A percentile compares a stretch with the other conserved stretches of the same genome.
phyloP scores from a whole-genome alignment of 257 asterid species.

The Verbascum thapsus region DNA sequence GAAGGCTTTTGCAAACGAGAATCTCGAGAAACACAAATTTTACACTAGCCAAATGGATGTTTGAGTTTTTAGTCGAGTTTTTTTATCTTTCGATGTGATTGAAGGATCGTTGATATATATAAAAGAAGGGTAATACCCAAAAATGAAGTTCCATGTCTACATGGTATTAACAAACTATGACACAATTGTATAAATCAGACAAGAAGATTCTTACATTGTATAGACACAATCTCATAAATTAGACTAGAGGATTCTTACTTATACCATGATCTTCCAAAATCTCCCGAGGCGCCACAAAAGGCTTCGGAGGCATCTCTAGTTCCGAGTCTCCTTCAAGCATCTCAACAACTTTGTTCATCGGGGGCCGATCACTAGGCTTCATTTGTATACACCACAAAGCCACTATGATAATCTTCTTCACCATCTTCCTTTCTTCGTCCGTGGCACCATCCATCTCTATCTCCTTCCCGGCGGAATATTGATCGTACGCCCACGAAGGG shows the following conservation, averaged over 20 bases:
- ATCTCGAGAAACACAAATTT: not conserved
- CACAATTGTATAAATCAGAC: too few relatives aligned
- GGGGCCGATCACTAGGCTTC: conserved; percentile 55
- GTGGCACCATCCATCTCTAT: conserved; percentile 35
- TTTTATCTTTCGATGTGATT: not conserved
- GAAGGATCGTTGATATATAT: too few relatives aligned
- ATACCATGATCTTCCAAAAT: conserved; percentile 32
- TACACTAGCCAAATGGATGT: too few relatives aligned
- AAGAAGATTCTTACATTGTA: not conserved
- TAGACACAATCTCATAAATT: not conserved
- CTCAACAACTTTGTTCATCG: conserved; percentile 47
- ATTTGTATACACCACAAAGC: conserved; percentile 57
- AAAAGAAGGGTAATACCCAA: too few relatives aligned
- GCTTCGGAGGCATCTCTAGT: conserved; percentile 49
- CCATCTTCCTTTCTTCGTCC: conserved; percentile 38
- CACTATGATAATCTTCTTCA: conserved; percentile 42
- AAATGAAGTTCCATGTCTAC: too few relatives aligned
- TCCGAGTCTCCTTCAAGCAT: conserved; percentile 49
- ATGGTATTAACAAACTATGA: too few relatives aligned
- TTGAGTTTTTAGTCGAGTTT: too few relatives aligned
- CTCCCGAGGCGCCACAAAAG: conserved; percentile 45
- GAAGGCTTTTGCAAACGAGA: conserved; percentile 41
- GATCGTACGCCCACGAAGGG: conserved; percentile 49
- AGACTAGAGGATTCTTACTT: not conserved
- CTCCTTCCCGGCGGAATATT: conserved; percentile 35